Evolutionary conservation across 257 asterid species (phyloP).

Genomic region (Solanum infundibuliforme): DNA sequence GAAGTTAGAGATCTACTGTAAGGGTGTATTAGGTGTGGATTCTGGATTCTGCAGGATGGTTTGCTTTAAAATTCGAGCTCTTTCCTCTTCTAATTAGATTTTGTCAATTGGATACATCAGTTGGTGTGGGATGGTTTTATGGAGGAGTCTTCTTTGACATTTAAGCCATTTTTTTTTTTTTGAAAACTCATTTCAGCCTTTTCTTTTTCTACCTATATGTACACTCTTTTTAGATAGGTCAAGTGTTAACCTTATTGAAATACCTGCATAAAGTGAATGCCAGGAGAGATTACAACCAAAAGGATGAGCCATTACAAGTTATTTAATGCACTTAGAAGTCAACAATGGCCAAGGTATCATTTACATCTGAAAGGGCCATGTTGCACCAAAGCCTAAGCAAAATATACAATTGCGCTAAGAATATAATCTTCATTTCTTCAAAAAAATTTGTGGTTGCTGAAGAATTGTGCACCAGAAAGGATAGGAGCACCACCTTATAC

Average conservation of each 20-base stretch:
- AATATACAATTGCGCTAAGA: background rate
- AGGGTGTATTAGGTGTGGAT: background rate
- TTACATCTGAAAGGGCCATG: background rate
- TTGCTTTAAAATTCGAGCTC: background rate
- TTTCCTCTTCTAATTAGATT: background rate
- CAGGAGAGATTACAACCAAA: background rate
- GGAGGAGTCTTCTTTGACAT: background rate
- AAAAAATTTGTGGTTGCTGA: background rate
- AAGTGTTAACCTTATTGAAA: background rate
- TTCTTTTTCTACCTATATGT: background rate
- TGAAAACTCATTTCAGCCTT: background rate
- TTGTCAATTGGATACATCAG: background rate
- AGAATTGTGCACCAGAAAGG: background rate
- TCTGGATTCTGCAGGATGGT: background rate
- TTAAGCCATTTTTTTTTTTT: background rate
- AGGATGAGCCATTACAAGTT: background rate
- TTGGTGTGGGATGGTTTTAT: background rate
- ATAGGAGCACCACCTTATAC: background rate
- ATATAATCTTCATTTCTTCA: background rate
- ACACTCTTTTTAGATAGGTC: background rate
- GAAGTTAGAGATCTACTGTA: background rate
- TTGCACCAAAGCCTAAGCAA: background rate
- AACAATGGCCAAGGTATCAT: background rate
- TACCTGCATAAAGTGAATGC: background rate
- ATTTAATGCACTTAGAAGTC: background rate